Base-by-base conservation (phyloP, 768 basidiomycete genomes). In the Dioszegia hungarica region DNA sequence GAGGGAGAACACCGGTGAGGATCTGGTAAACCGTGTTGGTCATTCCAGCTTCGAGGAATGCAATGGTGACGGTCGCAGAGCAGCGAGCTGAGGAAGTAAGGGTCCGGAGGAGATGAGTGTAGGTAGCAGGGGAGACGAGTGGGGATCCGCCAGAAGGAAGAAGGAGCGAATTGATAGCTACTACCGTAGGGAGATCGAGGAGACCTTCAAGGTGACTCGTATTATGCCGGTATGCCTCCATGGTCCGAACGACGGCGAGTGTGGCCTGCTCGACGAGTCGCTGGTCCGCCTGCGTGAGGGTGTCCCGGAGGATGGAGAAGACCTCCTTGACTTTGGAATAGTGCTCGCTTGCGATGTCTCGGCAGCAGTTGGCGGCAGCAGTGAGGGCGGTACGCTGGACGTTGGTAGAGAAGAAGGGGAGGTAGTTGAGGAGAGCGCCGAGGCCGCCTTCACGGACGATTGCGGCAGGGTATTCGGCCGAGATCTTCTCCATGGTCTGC, bases 371-470 rank as follows among this genome's bases (percentile, higher is more conserved):
- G 31, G 94, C 87, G 1, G 93, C 93, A 17, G 95, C 93, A 67
- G 95, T 92, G 24, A 99, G 79, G 22, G 95, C 95, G 0, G 92
- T 98, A 47, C 95, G 84, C 74, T 99, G 95, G 12, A 97, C 93
- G 28, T 92, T 89, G 67, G 93, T 97, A 15, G 90, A 92, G 79
- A 98, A 98, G 79, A 99, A 99, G 78, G 98, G 94, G 66, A 99
- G 85, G 77, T 89, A 97, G 74, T 89, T 91, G 67, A 98, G 84
- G 36, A 98, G 80, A 25, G 94, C 93, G 10, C 88, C 84, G 19
- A 99, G 81, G 25, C 95, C 95, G 49, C 91, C 91, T 78, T 97
- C 95, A 54, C 91, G 86, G 22, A 95, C 92, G 65, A 99, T 95
- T 15, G 92, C 85, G 62, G 88, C 87, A 0, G 95, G 93, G 64